A percentile compares a stretch with the other conserved stretches of the same genome.
Evolutionary conservation across 2,329 filamentous ascomycete genomes (phyloP).

Genomic region (Paraconiothyrium brasiliense): DNA sequence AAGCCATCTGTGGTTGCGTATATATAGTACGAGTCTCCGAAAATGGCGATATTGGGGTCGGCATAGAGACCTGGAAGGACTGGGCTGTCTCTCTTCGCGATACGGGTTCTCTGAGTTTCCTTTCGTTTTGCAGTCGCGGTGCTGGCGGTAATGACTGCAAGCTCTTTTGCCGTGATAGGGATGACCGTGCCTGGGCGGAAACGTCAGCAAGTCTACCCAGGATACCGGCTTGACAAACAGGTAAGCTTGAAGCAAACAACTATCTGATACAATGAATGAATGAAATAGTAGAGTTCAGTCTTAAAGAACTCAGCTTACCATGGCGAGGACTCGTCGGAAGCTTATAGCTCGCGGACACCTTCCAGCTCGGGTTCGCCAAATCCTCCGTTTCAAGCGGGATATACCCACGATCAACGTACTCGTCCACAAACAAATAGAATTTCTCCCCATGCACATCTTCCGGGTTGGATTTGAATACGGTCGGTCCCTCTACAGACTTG

Average conservation of each 20-base stretch:
- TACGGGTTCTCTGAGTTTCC: background rate
- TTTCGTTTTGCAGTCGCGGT: constrained; percentile 10
- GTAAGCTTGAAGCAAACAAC: no score
- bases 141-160: constrained; percentile 43
- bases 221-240: background rate
- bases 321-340: constrained; percentile 63
- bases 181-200: constrained; percentile 54
- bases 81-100: constrained; percentile 25
- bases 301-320: constrained; percentile 37
- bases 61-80: constrained; percentile 38
- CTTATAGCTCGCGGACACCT: constrained; percentile 56
- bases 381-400: constrained; percentile 63
- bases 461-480: constrained; percentile 61
- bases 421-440: constrained; percentile 66
- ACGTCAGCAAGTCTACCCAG: background rate
- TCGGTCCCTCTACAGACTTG: constrained; percentile 61
- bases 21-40: constrained; percentile 37
- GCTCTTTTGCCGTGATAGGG: constrained; percentile 60
- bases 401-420: constrained; percentile 62
- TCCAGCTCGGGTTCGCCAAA: constrained; percentile 61
- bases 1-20: constrained; percentile 41
- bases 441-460: constrained; percentile 62
- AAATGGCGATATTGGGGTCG: constrained; percentile 41
- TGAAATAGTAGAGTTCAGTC: no score
- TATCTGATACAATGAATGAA: background rate